Evolutionary conservation across 2,329 filamentous ascomycete genomes (phyloP).

Genomic region (Aspergillus pseudonomiae): DNA sequence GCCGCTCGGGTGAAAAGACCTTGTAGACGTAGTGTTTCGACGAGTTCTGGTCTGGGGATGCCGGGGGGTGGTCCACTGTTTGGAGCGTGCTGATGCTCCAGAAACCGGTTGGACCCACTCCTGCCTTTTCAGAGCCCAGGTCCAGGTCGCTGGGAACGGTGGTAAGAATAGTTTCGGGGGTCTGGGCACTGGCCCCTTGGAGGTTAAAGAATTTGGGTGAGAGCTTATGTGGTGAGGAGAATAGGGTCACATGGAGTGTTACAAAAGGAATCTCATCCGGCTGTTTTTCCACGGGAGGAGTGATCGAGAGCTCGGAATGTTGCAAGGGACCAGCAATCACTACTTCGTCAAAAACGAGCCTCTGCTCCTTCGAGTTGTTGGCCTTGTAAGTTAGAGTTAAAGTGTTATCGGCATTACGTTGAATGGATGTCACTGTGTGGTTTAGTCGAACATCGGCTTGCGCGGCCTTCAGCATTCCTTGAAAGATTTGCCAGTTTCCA

Average conservation of each 20-base stretch:
- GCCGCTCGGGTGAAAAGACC: conserved; percentile 61
- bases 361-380: conserved; percentile 19
- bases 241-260: conserved; percentile 83
- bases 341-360: conserved; percentile 69
- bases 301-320: conserved; percentile 68
- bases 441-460: conserved; percentile 65
- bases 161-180: conserved; percentile 79
- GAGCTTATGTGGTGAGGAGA: conserved; percentile 76
- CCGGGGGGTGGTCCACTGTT: conserved; percentile 61
- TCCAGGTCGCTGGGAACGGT: conserved; percentile 66
- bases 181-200: conserved; percentile 43
- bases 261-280: conserved; percentile 87
- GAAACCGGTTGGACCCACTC: conserved; percentile 75
- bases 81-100: conserved; percentile 81
- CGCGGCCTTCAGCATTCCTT: conserved; percentile 72
- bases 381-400: conserved; percentile 48
- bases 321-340: conserved; percentile 84
- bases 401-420: conserved; percentile 40
- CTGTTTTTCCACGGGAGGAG: conserved; percentile 44
- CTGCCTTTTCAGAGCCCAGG: conserved; percentile 46
- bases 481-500: conserved; percentile 94
- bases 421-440: conserved; percentile 67
- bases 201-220: conserved; percentile 74
- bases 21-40: conserved; percentile 65
- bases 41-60: conserved; percentile 17